Conservation (phyloP, 2,329 filamentous ascomycete species). For the Claviceps monticola region DNA sequence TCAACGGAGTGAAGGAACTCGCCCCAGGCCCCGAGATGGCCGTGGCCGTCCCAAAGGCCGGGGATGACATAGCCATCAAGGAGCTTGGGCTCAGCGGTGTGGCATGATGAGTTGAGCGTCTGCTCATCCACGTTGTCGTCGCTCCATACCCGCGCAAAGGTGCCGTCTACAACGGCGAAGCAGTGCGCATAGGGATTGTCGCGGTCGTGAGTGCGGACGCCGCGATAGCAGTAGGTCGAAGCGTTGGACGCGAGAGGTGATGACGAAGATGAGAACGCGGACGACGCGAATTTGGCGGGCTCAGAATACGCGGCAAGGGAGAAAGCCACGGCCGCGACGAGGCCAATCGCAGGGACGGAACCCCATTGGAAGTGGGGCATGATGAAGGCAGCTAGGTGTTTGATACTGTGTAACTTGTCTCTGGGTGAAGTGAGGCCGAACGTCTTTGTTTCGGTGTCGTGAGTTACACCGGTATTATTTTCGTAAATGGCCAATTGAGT, state of each 20-base stretch:
- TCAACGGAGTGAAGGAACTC: constrained; percentile 54
- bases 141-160: constrained; percentile 35
- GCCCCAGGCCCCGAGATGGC: constrained; percentile 51
- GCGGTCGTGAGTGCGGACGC: constrained; percentile 23
- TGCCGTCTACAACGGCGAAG: constrained; percentile 39
- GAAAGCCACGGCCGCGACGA: constrained; percentile 16
- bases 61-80: constrained; percentile 43
- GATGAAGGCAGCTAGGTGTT: neutral
- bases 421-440: too few species aligned
- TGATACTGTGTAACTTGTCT: too few species aligned
- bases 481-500: too few species aligned
- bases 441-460: too few species aligned
- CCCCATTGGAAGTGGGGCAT: constrained; percentile 16
- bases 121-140: constrained; percentile 15
- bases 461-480: too few species aligned
- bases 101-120: neutral
- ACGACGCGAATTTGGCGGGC: constrained; percentile 11
- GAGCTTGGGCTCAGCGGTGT: neutral
- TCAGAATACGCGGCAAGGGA: constrained; percentile 18
- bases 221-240: constrained; percentile 25
- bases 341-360: constrained; percentile 14
- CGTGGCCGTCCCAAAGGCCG: constrained; percentile 58
- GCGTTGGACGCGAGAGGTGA: constrained; percentile 2
- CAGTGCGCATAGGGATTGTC: constrained; percentile 31
- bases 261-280: neutral